A percentile compares a stretch with the other conserved stretches of the same genome.
phyloP scores from a whole-genome alignment of 768 basidiomycete genomes.

The Ramaria sp. region DNA sequence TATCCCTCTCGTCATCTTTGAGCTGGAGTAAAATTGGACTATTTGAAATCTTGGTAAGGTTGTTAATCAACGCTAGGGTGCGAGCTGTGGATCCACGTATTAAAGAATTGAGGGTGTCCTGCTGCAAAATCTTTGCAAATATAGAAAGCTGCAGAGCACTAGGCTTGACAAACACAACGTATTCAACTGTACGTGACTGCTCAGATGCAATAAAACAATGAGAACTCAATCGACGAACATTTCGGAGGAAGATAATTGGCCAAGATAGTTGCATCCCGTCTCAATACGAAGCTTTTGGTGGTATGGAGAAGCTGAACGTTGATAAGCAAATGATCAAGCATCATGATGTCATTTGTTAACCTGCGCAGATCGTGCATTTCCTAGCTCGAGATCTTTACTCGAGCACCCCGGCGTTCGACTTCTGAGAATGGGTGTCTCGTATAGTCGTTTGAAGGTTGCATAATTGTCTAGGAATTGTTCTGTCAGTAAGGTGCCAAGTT shows the following conservation, averaged over 20 bases:
- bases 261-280: conserved; percentile 76
- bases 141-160: conserved; percentile 74
- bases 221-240: conserved; percentile 35
- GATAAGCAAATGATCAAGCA: background rate
- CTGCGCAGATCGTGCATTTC: conserved; percentile 67
- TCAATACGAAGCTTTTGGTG: conserved; percentile 82
- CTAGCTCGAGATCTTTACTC: conserved; percentile 60
- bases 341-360: conserved; percentile 28
- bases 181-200: conserved; percentile 61
- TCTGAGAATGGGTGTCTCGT: conserved; percentile 79
- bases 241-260: conserved; percentile 85
- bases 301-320: conserved; percentile 48
- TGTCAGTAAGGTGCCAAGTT: background rate
- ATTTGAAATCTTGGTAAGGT: conserved; percentile 85
- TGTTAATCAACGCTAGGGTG: conserved; percentile 68
- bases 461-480: conserved; percentile 48
- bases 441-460: conserved; percentile 63
- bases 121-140: conserved; percentile 64
- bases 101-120: conserved; percentile 56
- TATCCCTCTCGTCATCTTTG: conserved; percentile 45
- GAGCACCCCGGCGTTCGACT: conserved; percentile 73
- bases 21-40: conserved; percentile 64
- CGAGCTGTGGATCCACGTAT: conserved; percentile 64
- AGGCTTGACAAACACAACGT: conserved; percentile 92
- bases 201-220: background rate